Base-by-base conservation (phyloP, 495 filamentous ascomycete species). In the Trichocladium antarcticum region DNA sequence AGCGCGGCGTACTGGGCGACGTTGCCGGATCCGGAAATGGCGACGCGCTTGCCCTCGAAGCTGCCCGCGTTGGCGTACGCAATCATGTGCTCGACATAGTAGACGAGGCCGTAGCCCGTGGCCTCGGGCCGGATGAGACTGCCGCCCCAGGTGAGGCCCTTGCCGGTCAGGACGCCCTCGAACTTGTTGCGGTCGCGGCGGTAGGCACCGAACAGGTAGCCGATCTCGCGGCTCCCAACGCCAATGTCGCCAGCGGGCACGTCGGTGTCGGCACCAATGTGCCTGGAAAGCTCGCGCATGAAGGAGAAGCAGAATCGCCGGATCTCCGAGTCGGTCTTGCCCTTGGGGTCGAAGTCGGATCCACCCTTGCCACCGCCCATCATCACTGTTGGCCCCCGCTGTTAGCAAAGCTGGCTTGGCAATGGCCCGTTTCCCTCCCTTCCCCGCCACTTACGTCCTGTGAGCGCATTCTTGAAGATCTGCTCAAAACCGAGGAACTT, bases 401-500 rank as follows among this genome's bases (percentile, higher is more conserved):
- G 62, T 65, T 11, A 68, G 63, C 53, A 24, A 43, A 34, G 57
- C 39, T 41, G 21, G 24, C 9, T n/a, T n/a, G n/a, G n/a, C 12
- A 34, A 29, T 37, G 24, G 4, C 24, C 24, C 24, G 24, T 27
- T 27, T 27, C 8, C 11, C 19, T 38, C 21, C 28, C 16, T 22
- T 45, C 24, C 16, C n/a, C 27, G 15, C n/a, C n/a, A 84, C 86
- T 77, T 73, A 90, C 86, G 71, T 56, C 92, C 92, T 52, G 92
- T 97, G 59, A 98, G 74, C 54, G 92, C 92, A 89, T 98, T 98
- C 82, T 98, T 98, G 78, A 98, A 96, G 72, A 87, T 92, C 77
- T 98, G 92, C 82, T 98, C 92, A 66, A 97, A 96, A 47, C 90
- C 92, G 59, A 98, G 76, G 77, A 97, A 97, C 75, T 98, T 98